Evolutionary conservation across 2,329 filamentous ascomycete genomes (phyloP).

Genomic region (Corynespora cassiicola): DNA sequence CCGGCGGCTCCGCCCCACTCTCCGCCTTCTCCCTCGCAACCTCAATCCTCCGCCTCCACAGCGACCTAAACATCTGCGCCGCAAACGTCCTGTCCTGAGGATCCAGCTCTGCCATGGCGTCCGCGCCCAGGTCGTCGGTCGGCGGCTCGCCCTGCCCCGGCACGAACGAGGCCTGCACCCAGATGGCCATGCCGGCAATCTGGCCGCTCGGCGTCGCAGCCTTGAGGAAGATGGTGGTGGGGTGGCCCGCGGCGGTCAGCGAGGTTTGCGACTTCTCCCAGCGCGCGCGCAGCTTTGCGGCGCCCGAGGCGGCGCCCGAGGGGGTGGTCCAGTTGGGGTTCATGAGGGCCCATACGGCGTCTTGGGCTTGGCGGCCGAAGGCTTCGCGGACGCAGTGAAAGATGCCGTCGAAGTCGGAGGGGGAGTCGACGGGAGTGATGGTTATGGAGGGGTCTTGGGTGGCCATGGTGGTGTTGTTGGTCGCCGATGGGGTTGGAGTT

Average conservation of each 20-base stretch:
- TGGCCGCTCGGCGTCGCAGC: constrained; percentile 54
- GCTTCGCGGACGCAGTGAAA: constrained; percentile 45
- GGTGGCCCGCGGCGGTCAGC: constrained; percentile 54
- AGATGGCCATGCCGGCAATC: constrained; percentile 63
- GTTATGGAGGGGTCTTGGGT: no score
- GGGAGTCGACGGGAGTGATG: constrained; percentile 24
- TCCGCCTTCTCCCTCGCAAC: constrained; percentile 47
- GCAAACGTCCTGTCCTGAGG: constrained; percentile 56
- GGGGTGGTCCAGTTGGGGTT: constrained; percentile 64
- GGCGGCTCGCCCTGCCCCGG: constrained; percentile 55
- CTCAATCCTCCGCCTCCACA: constrained; percentile 52
- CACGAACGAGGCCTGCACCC: constrained; percentile 60
- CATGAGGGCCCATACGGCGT: constrained; percentile 59
- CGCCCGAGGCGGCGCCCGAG: constrained; percentile 48
- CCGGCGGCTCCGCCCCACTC: constrained; percentile 44
- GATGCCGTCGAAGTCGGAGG: constrained; percentile 30
- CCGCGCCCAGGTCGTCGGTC: constrained; percentile 27
- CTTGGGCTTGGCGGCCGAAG: constrained; percentile 60
- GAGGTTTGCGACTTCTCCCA: constrained; percentile 49
- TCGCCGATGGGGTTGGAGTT: no score
- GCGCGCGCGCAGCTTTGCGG: constrained; percentile 48
- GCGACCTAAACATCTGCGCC: constrained; percentile 51
- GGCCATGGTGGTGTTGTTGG: no score
- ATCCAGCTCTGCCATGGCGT: constrained; percentile 45
- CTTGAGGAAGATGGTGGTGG: constrained; percentile 62